These are phyloP conservation scores for Cryptococcus amylolentus DNA, from an alignment of 1,284 basidiomycete species.

Conservation along the genomic window DNA sequence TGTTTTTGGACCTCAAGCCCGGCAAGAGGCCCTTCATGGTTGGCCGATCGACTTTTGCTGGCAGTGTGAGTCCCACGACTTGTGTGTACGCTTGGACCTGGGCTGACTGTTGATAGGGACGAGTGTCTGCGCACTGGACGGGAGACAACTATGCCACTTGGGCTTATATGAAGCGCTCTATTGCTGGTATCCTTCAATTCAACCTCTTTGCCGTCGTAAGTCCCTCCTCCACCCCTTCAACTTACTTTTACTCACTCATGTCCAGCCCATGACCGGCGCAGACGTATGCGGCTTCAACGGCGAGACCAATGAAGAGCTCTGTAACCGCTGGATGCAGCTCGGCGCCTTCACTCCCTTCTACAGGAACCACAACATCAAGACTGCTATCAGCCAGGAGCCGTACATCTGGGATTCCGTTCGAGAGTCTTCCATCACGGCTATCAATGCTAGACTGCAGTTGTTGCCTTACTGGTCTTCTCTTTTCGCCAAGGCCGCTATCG, in stretches of 20 bases:
- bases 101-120: not conserved
- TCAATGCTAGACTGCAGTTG: constrained; percentile 62
- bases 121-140: constrained; percentile 49
- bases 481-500: constrained; percentile 64
- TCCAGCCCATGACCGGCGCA: constrained; percentile 64
- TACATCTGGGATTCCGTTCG: constrained; percentile 72
- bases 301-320: constrained; percentile 75
- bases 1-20: constrained; percentile 56
- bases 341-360: constrained; percentile 55
- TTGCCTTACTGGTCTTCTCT: constrained; percentile 74
- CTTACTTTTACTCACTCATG: not conserved
- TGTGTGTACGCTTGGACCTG: not conserved
- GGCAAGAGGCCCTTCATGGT: constrained; percentile 65
- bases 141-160: constrained; percentile 64
- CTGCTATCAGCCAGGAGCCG: constrained; percentile 58
- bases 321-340: constrained; percentile 76
- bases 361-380: constrained; percentile 16
- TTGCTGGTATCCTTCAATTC: constrained; percentile 64
- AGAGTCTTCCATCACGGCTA: constrained; percentile 66
- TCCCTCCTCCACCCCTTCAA: not conserved
- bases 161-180: constrained; percentile 60
- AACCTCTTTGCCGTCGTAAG: constrained; percentile 22
- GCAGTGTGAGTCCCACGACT: constrained; percentile 51
- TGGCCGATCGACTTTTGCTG: constrained; percentile 62
- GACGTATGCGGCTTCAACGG: constrained; percentile 60